Conservation (phyloP, 2,329 filamentous ascomycete genomes). For the Periconia sp. region DNA sequence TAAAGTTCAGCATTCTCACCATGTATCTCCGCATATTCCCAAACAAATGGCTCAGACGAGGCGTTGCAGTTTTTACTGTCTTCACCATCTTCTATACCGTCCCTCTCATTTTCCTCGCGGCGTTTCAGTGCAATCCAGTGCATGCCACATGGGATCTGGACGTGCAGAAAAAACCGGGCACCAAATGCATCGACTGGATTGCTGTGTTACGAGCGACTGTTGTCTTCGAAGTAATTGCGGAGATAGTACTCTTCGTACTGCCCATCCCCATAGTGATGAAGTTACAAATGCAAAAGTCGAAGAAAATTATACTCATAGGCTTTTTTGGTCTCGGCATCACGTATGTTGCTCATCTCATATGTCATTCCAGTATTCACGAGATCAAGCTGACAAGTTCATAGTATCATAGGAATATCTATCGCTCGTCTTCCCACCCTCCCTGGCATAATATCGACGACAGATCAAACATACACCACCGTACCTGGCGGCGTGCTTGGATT, state of each 20-base stretch:
- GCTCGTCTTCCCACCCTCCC: not conserved
- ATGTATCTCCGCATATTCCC: not conserved
- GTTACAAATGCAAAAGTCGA: not conserved
- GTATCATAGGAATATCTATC: not conserved
- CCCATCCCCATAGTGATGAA: not conserved
- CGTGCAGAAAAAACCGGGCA: not conserved
- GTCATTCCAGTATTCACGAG: not conserved
- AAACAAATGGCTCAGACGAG: not conserved
- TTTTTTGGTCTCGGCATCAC: not conserved
- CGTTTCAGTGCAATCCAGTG: not conserved
- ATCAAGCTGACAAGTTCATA: not conserved
- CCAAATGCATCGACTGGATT: not conserved
- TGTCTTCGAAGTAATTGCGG: not conserved
- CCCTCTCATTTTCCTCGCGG: not conserved
- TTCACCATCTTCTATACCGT: not conserved
- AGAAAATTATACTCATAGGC: not conserved
- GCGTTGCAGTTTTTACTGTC: not conserved
- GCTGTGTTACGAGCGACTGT: not conserved
- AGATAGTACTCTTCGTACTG: conserved; percentile 1
- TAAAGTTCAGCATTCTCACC: not conserved
- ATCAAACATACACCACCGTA: not conserved
- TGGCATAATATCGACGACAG: not conserved
- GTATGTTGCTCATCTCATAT: not conserved
- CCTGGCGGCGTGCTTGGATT: not conserved
- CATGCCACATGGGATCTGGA: not conserved